Evolutionary conservation across 306 rosid genomes (phyloP).

Genomic region (Quercus mongolica): DNA sequence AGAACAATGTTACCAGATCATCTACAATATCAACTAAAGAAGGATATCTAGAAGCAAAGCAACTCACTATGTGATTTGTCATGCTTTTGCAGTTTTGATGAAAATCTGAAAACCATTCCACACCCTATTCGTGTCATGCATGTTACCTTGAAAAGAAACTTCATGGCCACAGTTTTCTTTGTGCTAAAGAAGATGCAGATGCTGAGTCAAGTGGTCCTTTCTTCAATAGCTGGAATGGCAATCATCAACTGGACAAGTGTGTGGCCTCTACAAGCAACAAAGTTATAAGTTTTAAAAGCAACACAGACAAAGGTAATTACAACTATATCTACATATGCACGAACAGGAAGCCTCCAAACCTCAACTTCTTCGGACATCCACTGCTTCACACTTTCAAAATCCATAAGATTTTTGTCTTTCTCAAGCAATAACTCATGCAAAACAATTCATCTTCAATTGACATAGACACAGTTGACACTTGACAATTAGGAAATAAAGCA

Average conservation of each 20-base stretch:
- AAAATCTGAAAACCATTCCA: constrained; percentile 60
- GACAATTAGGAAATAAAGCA: not conserved
- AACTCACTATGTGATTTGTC: constrained; percentile 68
- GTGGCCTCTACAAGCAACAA: constrained; percentile 68
- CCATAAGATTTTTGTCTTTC: constrained; percentile 12
- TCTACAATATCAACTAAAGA: not conserved
- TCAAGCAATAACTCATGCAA: constrained; percentile 56
- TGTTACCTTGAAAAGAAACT: too few species aligned
- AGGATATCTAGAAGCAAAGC: not conserved
- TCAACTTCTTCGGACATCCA: constrained; percentile 53
- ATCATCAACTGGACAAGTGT: constrained; percentile 49
- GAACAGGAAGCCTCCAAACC: constrained; percentile 50
- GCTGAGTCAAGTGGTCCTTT: constrained; percentile 89
- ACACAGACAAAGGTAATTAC: not conserved
- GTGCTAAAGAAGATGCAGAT: constrained; percentile 70
- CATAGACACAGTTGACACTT: not conserved
- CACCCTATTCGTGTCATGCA: constrained; percentile 61
- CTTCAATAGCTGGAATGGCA: constrained; percentile 73
- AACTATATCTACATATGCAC: not conserved
- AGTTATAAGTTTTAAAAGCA: not conserved
- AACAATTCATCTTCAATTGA: constrained; percentile 32
- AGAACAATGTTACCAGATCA: not conserved
- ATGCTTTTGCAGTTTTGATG: constrained; percentile 56
- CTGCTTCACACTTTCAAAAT: constrained; percentile 68
- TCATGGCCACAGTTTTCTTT: constrained; percentile 55